phyloP scores from a whole-genome alignment of 2,329 filamentous ascomycete species.

The Macrophomina phaseolina region DNA sequence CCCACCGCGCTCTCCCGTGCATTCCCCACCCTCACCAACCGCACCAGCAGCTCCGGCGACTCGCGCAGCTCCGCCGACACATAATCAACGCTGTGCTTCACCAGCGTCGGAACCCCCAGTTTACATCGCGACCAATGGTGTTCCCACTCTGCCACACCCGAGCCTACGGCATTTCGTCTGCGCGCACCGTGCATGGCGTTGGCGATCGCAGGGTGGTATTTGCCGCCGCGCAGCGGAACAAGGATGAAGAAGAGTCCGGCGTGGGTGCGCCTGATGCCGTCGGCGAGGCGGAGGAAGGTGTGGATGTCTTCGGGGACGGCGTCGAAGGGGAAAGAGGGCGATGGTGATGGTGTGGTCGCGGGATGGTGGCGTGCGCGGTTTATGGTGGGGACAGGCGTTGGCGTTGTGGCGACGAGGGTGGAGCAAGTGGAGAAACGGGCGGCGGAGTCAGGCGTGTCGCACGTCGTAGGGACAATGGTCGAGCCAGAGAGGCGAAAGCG shows the following conservation, averaged over 20 bases:
- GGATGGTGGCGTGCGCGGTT: background rate
- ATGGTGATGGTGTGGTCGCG: background rate
- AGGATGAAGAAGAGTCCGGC: conserved; percentile 1
- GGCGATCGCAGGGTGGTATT: background rate
- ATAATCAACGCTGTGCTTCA: background rate
- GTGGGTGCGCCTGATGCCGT: background rate
- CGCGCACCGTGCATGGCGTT: background rate
- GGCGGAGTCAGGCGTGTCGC: background rate
- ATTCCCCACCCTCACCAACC: background rate
- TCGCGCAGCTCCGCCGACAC: background rate
- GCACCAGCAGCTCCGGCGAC: background rate
- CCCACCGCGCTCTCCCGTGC: background rate
- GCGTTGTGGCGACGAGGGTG: background rate
- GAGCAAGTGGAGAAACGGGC: conserved; percentile 9
- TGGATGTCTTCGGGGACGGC: background rate
- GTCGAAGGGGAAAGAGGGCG: background rate
- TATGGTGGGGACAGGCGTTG: background rate
- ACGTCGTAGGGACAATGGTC: background rate
- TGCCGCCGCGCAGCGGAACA: background rate
- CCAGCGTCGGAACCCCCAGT: background rate
- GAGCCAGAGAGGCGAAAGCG: conserved; percentile 10
- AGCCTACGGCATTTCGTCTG: too few species aligned
- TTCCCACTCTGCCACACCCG: too few species aligned
- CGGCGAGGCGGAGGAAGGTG: conserved; percentile 6
- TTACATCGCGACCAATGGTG: too few species aligned